Evolutionary conservation across 1,284 basidiomycete species (phyloP).

Genomic region (Heterobasidion occidentale): DNA sequence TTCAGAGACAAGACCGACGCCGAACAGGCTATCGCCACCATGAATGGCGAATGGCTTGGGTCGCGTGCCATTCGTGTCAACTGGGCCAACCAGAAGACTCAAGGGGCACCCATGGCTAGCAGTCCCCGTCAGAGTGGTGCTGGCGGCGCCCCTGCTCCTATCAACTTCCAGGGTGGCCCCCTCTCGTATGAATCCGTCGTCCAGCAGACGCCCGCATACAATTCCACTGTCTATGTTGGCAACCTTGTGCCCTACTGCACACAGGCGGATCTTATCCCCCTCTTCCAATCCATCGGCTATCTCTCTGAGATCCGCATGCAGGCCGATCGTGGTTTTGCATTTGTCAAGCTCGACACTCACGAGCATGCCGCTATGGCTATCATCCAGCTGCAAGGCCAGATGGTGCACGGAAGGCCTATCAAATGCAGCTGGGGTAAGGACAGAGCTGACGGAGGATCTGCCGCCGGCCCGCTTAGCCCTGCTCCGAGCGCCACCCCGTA

Average conservation of each 20-base stretch:
- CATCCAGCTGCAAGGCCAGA: slow-evolving; percentile 88
- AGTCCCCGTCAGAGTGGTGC: slow-evolving; percentile 30
- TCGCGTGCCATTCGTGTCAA: slow-evolving; percentile 97
- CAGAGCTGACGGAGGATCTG: slow-evolving; percentile 62
- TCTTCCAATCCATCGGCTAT: slow-evolving; percentile 97
- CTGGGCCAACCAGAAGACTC: slow-evolving; percentile 99
- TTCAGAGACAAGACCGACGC: slow-evolving; percentile 97
- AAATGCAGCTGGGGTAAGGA: slow-evolving; percentile 99
- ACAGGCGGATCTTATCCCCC: slow-evolving; percentile 90
- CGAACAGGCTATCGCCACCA: slow-evolving; percentile 94
- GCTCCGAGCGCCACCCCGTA: slow-evolving; percentile 62
- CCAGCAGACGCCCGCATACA: slow-evolving; percentile 83
- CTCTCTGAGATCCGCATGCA: slow-evolving; percentile 98
- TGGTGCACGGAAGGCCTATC: slow-evolving; percentile 92
- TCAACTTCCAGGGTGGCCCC: slow-evolving; percentile 82
- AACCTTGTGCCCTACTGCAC: slow-evolving; percentile 95
- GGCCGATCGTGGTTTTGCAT: slow-evolving; percentile 95
- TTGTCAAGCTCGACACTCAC: slow-evolving; percentile 96
- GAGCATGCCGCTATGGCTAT: slow-evolving; percentile 98
- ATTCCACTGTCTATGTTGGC: slow-evolving; percentile 96
- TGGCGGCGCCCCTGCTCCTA: slow-evolving; percentile 68
- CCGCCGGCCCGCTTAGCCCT: slow-evolving; percentile 53
- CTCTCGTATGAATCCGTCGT: slow-evolving; percentile 85
- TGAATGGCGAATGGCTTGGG: slow-evolving; percentile 99
- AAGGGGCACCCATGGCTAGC: slow-evolving; percentile 40